phyloP scores from a whole-genome alignment of 2,329 filamentous ascomycete genomes.

The Talaromyces sp. region DNA sequence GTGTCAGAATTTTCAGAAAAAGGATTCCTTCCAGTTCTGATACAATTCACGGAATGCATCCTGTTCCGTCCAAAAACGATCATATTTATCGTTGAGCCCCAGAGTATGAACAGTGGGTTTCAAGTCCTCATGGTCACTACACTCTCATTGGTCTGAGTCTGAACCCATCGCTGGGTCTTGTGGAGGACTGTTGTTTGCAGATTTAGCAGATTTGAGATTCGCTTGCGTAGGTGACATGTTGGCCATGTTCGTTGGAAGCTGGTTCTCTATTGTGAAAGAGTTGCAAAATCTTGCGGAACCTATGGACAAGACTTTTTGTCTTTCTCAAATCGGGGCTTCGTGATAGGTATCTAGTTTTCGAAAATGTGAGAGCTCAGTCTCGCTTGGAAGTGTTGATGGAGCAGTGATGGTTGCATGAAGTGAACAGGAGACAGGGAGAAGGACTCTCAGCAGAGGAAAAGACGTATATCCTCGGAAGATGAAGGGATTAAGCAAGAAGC shows the following conservation, averaged over 20 bases:
- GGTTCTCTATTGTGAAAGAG: not conserved
- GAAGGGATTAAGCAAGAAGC: no score
- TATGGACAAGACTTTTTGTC: no score
- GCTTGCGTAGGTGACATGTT: not conserved
- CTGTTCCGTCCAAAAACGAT: not conserved
- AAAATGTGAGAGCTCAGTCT: not conserved
- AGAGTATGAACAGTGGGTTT: not conserved
- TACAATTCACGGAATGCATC: slow-evolving; percentile 11
- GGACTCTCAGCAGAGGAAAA: no score
- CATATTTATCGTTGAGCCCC: not conserved
- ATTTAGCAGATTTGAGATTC: not conserved
- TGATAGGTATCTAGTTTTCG: no score
- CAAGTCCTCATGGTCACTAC: not conserved
- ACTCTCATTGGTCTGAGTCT: no score
- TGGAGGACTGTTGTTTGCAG: no score
- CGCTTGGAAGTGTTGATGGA: not conserved
- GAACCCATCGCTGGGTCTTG: not conserved
- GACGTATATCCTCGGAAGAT: no score
- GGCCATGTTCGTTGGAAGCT: no score
- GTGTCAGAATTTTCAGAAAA: not conserved
- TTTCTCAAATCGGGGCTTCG: no score
- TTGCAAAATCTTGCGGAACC: no score
- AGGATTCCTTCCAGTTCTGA: slow-evolving; percentile 3
- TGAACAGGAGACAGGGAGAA: not conserved
- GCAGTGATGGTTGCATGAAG: not conserved